phyloP scores from a whole-genome alignment of 163 green algal genomes.

The Prototheca wickerhamii region DNA sequence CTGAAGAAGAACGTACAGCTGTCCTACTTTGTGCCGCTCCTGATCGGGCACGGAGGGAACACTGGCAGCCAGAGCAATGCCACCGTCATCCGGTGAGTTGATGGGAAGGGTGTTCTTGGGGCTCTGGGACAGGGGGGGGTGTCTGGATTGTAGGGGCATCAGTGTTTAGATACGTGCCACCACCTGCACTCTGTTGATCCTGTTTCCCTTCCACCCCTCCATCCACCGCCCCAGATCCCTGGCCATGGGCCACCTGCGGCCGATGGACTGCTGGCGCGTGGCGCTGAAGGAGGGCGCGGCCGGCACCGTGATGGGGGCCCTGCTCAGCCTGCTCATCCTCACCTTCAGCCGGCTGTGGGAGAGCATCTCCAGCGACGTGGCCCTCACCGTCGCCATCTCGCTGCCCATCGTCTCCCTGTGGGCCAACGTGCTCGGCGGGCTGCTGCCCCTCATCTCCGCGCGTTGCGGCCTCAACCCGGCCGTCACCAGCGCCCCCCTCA shows the following conservation, averaged over 20 bases:
- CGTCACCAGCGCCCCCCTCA: conserved; percentile 51
- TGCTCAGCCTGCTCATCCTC: neutral
- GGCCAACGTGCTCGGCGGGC: conserved; percentile 51
- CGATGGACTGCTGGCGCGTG: conserved; percentile 6
- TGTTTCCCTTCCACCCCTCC: neutral
- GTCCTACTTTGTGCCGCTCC: conserved; percentile 53
- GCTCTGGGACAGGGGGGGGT: neutral
- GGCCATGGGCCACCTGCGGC: conserved; percentile 15
- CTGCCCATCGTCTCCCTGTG: conserved; percentile 48
- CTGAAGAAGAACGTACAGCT: conserved; percentile 43
- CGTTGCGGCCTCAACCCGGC: conserved; percentile 43
- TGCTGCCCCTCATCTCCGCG: conserved; percentile 41
- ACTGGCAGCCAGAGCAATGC: conserved; percentile 57
- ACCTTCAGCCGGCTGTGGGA: neutral
- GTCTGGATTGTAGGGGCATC: neutral
- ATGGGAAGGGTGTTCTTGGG: conserved; percentile 26
- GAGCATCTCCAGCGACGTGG: conserved; percentile 1
- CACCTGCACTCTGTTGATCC: neutral
- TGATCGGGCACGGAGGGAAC: conserved; percentile 70
- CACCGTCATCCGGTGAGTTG: conserved; percentile 45
- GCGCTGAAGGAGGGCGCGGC: conserved; percentile 8
- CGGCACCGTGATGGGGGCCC: neutral
- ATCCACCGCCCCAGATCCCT: neutral
- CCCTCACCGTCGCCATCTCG: conserved; percentile 1
- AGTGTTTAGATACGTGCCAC: neutral